Conservation (phyloP, 345 rosid genomes). For the Ceriops decandra region DNA sequence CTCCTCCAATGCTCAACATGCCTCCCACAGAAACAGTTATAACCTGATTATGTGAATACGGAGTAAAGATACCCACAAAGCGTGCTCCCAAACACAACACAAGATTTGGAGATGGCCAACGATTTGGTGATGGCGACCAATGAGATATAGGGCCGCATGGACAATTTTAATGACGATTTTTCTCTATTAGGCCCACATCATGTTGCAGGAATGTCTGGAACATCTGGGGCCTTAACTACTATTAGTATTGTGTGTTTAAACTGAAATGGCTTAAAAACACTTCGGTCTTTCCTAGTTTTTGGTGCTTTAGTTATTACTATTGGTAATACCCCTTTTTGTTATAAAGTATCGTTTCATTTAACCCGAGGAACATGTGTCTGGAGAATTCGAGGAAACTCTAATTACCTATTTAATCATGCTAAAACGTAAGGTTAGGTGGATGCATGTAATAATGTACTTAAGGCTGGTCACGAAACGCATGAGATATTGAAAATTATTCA, state of each 20-base stretch:
- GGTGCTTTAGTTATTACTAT: neutral
- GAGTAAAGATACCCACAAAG: neutral
- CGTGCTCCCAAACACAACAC: neutral
- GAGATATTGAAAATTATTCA: too few relatives aligned
- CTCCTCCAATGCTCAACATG: neutral
- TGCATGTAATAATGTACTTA: too few relatives aligned
- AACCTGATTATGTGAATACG: neutral
- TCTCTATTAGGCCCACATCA: conserved; percentile 4
- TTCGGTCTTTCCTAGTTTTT: neutral
- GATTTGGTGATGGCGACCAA: conserved; percentile 8
- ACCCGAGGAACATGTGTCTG: too few relatives aligned
- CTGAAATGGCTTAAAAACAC: neutral
- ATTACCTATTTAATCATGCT: too few relatives aligned
- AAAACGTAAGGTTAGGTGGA: too few relatives aligned
- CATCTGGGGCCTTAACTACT: conserved; percentile 10
- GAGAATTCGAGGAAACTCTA: too few relatives aligned
- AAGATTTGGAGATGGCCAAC: neutral
- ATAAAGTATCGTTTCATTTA: too few relatives aligned
- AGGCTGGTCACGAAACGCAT: too few relatives aligned
- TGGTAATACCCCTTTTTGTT: too few relatives aligned
- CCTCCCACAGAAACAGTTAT: neutral
- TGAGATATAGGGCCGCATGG: neutral
- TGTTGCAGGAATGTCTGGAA: conserved; percentile 22
- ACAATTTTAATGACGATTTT: neutral
- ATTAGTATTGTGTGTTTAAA: neutral